Evolutionary conservation across 2,329 filamentous ascomycete genomes (phyloP).

Genomic region (Fusarium agapanthi): DNA sequence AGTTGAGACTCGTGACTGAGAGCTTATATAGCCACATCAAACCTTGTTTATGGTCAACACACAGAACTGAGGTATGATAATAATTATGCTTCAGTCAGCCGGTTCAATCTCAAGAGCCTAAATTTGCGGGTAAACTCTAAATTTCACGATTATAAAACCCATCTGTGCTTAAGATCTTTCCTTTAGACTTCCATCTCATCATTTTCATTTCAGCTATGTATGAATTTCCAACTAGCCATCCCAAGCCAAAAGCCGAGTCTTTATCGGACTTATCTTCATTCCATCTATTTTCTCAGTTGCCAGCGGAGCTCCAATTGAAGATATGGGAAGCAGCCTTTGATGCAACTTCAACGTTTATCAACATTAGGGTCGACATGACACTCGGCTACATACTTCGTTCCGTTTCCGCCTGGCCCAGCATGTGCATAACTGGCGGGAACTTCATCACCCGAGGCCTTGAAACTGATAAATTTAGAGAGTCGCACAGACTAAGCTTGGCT

Average conservation of each 20-base stretch:
- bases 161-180: too few relatives aligned
- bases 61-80: not conserved
- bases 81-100: not conserved
- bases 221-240: not conserved
- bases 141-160: not conserved
- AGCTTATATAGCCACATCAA: not conserved
- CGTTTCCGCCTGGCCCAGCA: not conserved
- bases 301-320: not conserved
- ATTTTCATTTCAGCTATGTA: not conserved
- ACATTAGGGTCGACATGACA: rapidly evolving
- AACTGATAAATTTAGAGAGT: not conserved
- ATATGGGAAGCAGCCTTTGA: slow-evolving; percentile 5
- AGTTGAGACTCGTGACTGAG: not conserved
- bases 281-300: not conserved
- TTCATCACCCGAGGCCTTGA: not conserved
- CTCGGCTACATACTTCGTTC: too few relatives aligned
- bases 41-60: not conserved
- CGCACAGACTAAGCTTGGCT: not conserved
- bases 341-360: not conserved
- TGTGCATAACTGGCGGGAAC: not conserved
- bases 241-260: not conserved
- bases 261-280: not conserved
- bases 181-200: not conserved
- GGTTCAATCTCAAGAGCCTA: not conserved
- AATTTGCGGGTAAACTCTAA: not conserved